Conservation (phyloP, 305 asterid species). For the Fraxinus paxiana region DNA sequence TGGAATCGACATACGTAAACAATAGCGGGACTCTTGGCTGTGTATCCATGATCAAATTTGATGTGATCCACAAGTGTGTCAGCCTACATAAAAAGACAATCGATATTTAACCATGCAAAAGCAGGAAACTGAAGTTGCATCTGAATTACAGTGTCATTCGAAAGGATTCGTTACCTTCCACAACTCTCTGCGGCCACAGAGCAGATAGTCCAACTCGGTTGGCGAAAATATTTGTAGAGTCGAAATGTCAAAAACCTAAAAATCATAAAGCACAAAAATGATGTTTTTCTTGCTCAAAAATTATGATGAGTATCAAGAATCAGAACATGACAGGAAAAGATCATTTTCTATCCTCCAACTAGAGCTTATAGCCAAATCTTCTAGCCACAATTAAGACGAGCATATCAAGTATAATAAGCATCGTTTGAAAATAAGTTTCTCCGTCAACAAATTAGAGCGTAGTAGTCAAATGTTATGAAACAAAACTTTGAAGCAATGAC, state of each 20-base stretch:
- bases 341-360: not conserved
- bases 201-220: slow-evolving; percentile 83
- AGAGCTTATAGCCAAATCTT: not conserved
- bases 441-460: not conserved
- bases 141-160: not conserved
- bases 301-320: not conserved
- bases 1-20: slow-evolving; percentile 47
- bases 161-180: slow-evolving; percentile 70
- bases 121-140: slow-evolving; percentile 16
- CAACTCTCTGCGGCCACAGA: slow-evolving; percentile 94
- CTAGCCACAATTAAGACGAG: not conserved
- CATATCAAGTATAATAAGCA: not conserved
- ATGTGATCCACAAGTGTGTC: slow-evolving; percentile 85
- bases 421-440: not conserved
- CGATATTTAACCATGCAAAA: slow-evolving; percentile 16
- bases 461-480: not conserved
- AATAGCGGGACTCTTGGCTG: slow-evolving; percentile 91
- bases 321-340: not conserved
- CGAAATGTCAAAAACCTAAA: slow-evolving; percentile 82
- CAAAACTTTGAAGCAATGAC: not conserved
- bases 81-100: slow-evolving; percentile 50
- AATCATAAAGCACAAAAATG: not conserved
- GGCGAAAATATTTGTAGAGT: slow-evolving; percentile 89
- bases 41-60: slow-evolving; percentile 97
- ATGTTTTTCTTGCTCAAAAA: not conserved